These are phyloP conservation scores for Torulaspora indica DNA, from an alignment of 805 yeast species.

Conservation along the genomic window DNA sequence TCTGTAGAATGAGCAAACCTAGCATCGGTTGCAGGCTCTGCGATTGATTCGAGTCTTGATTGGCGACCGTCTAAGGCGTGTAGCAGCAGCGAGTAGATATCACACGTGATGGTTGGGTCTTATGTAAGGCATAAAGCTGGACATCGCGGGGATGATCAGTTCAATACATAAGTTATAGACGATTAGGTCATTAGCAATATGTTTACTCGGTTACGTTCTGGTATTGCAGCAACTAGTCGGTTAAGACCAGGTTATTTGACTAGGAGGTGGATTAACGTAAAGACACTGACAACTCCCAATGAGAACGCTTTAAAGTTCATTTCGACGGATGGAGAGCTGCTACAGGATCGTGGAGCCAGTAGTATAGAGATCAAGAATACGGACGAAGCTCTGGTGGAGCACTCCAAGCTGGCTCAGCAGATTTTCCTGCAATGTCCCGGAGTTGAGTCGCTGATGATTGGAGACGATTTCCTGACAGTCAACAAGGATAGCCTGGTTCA, in stretches of 20 bases:
- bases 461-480: constrained; percentile 67
- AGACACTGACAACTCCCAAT: constrained; percentile 63
- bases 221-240: background rate
- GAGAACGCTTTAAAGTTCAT: constrained; percentile 70
- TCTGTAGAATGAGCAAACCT: too few species aligned
- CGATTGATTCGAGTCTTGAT: background rate
- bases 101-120: background rate
- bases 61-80: too few species aligned
- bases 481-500: constrained; percentile 60
- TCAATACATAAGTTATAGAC: background rate
- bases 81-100: background rate
- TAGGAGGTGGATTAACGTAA: constrained; percentile 29
- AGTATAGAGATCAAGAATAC: constrained; percentile 35
- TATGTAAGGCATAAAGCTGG: background rate
- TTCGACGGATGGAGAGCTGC: constrained; percentile 35
- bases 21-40: background rate
- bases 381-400: constrained; percentile 33
- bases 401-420: constrained; percentile 60
- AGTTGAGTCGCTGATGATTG: constrained; percentile 68
- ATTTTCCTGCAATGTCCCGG: constrained; percentile 47
- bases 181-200: background rate
- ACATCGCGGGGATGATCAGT: background rate
- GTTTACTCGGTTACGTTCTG: constrained; percentile 1
- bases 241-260: background rate
- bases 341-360: constrained; percentile 32